Evolutionary conservation across 2,329 filamentous ascomycete genomes (phyloP), one percentile per base, ranked within the genome.

Genomic region (Cytospora mali): DNA sequence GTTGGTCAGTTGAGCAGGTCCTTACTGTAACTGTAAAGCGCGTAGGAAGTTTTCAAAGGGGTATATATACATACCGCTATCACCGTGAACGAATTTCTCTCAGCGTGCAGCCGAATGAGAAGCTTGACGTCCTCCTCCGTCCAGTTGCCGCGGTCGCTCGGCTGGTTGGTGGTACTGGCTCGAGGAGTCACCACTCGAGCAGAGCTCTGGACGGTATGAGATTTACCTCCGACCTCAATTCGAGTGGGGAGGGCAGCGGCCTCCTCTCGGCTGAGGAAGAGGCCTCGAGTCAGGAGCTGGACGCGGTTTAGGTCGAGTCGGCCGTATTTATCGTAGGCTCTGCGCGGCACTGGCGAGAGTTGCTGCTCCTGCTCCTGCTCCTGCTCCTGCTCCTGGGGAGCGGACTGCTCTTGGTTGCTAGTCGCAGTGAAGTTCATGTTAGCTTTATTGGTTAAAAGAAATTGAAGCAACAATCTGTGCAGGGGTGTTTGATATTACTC

Each of bases 311-410:
- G 49, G 28, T 60, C 58, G 10, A 60, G 58, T 27, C 29, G 7
- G 21, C 58, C 58, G 16, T 60, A 54, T 23, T 18, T 39, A 28
- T 60, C 58, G 28, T 60, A 60, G 58, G 58, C 58, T 6, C 14
- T 6, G 14, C n/a, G 50, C 6, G 58, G 50, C 16, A 54, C 4
- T 16, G 50, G 7, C 14, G 50, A 49, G 10, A 60, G 50, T 3
- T 51, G 35, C 16, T 49, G 35, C 14, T 6, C 4, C n/a, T 46
- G 27, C 9, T 27, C n/a, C n/a, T 50, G 55, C 21, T 35, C 13
- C 29, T 31, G 29, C 29, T 31, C 6, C 29, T 31, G 33, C 33
- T 14, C 35, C 16, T 39, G 35, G 35, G 14, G 14, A 13, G 42
- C n/a, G 14, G 7, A 23, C 4, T 46, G 11, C 6, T 4, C 42